Percentiles rank a stretch among this genome's conserved stretches.
Conservation (phyloP, 1,284 basidiomycete species). For the Exobasidium cylindrosporum region DNA sequence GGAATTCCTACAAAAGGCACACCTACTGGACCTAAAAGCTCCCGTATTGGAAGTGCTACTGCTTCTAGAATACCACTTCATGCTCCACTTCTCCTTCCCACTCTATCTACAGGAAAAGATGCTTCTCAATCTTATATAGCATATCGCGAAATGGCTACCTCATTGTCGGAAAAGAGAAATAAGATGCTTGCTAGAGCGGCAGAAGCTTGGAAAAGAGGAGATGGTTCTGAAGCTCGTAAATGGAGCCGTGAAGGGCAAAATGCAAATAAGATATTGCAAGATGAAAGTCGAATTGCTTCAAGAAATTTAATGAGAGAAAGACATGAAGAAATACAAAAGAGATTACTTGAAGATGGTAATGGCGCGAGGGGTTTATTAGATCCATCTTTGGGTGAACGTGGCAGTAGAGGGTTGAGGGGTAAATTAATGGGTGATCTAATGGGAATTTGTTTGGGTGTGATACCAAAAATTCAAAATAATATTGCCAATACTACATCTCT, state of each 20-base stretch:
- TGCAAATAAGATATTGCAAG: slow-evolving; percentile 82
- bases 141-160: slow-evolving; percentile 78
- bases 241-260: slow-evolving; percentile 91
- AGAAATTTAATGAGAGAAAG: slow-evolving; percentile 78
- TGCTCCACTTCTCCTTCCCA: slow-evolving; percentile 78
- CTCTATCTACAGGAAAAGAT: slow-evolving; percentile 62
- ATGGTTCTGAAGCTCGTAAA: slow-evolving; percentile 88
- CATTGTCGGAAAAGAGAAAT: slow-evolving; percentile 87
- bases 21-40: slow-evolving; percentile 3
- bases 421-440: slow-evolving; percentile 74
- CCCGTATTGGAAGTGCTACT: not conserved
- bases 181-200: slow-evolving; percentile 91
- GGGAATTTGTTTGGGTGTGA: slow-evolving; percentile 47
- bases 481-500: slow-evolving; percentile 80
- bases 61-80: slow-evolving; percentile 64
- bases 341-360: slow-evolving; percentile 59
- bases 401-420: slow-evolving; percentile 73
- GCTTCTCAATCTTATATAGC: slow-evolving; percentile 79
- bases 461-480: slow-evolving; percentile 60
- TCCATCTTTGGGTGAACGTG: slow-evolving; percentile 65
- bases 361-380: slow-evolving; percentile 7
- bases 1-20: not conserved
- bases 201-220: slow-evolving; percentile 88
- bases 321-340: slow-evolving; percentile 67
- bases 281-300: slow-evolving; percentile 75